Percentiles rank a stretch among this genome's conserved stretches.
Evolutionary conservation across 2,329 filamentous ascomycete species (phyloP).

Genomic region (Emmonsiellopsis sp.): DNA sequence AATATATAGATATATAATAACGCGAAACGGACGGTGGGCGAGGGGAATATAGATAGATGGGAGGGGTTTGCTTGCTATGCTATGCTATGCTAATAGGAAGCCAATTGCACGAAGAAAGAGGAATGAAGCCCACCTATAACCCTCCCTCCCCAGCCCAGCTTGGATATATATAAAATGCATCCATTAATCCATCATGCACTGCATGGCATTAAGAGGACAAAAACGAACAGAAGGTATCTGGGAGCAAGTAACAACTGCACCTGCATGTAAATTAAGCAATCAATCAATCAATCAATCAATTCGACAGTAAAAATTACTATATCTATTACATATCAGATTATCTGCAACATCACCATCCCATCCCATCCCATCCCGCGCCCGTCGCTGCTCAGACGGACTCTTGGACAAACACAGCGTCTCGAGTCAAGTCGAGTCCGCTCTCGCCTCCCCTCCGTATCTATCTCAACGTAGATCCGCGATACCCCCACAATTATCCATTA

Average conservation of each 20-base stretch:
- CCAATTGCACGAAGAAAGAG: neutral
- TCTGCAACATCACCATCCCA: neutral
- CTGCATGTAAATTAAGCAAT: neutral
- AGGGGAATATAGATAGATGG: neutral
- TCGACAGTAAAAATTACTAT: neutral
- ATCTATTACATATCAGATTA: too few species aligned
- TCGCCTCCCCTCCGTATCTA: too few species aligned
- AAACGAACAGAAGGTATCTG: too few species aligned
- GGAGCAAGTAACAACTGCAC: too few species aligned
- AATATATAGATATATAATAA: too few species aligned
- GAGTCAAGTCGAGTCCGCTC: too few species aligned
- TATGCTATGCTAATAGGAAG: neutral
- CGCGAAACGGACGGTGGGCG: too few species aligned
- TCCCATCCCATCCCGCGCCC: neutral
- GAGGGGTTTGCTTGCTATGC: neutral
- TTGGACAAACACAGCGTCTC: neutral
- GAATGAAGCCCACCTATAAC: neutral
- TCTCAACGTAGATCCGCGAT: too few species aligned
- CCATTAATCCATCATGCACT: neutral
- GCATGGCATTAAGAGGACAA: too few species aligned
- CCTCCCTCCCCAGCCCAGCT: neutral
- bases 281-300: neutral
- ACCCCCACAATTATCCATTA: too few species aligned
- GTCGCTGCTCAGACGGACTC: neutral
- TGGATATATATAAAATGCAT: neutral